Conservation (phyloP, 73 alveolate genomes). For the Effrenium voratum region DNA sequence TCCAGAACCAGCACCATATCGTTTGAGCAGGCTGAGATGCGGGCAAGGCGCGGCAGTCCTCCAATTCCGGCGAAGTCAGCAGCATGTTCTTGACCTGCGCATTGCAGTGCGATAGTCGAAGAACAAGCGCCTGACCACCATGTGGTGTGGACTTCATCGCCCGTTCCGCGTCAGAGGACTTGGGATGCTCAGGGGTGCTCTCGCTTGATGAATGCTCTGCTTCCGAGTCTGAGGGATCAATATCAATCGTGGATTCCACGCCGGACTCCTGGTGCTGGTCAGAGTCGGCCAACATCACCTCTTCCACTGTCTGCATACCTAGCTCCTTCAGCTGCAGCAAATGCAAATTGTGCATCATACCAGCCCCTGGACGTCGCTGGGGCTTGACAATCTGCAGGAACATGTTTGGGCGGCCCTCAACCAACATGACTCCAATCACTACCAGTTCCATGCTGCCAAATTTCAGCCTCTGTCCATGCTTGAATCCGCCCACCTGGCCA, state of each 20-base stretch:
- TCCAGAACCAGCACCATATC: too few species aligned
- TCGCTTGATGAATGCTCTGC: background rate
- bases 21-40: too few species aligned
- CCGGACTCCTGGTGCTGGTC: background rate
- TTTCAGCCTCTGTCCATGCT: constrained; percentile 24
- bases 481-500: constrained; percentile 26
- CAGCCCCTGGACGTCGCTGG: background rate
- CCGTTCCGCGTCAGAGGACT: background rate
- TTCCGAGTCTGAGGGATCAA: background rate
- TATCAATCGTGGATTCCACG: too few species aligned
- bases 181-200: background rate
- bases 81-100: background rate
- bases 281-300: background rate
- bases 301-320: background rate
- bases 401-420: background rate
- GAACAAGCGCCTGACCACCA: constrained; percentile 2
- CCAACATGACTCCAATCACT: background rate
- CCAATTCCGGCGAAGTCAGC: background rate
- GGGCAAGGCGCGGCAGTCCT: background rate
- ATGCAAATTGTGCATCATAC: background rate
- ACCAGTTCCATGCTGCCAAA: background rate
- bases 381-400: constrained; percentile 1
- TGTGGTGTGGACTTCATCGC: too few species aligned
- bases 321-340: background rate
- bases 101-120: background rate